Conservation (phyloP, 495 filamentous ascomycete genomes). For the Penicillium egyptiacum region DNA sequence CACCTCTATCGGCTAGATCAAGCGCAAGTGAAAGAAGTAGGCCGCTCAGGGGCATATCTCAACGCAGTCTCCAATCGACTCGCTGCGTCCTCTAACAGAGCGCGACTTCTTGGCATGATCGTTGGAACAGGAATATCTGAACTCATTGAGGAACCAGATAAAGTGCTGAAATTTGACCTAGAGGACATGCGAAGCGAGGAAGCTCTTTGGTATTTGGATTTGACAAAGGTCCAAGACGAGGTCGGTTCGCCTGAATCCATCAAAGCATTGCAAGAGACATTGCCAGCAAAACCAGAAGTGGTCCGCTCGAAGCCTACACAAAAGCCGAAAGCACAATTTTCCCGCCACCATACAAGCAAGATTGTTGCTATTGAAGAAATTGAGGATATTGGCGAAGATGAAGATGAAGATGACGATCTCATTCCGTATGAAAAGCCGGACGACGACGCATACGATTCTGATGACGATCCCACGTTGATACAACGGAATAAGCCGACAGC, state of each 20-base stretch:
- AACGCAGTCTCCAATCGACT: slow-evolving; percentile 84
- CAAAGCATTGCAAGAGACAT: slow-evolving; percentile 14
- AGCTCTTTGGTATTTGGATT: slow-evolving; percentile 71
- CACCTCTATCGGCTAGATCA: slow-evolving; percentile 65
- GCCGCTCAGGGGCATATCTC: slow-evolving; percentile 70
- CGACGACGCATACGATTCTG: slow-evolving; percentile 86
- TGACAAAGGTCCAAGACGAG: slow-evolving; percentile 63
- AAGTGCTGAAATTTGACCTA: slow-evolving; percentile 77
- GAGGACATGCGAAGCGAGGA: slow-evolving; percentile 74
- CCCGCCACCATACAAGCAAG: slow-evolving; percentile 39
- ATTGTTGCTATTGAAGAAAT: slow-evolving; percentile 71
- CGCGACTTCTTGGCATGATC: slow-evolving; percentile 86
- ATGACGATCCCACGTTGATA: slow-evolving; percentile 86
- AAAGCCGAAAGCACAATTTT: slow-evolving; percentile 14
- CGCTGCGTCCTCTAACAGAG: slow-evolving; percentile 67
- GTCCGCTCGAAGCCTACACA: slow-evolving; percentile 15
- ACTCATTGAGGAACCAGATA: slow-evolving; percentile 73
- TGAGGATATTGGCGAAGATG: slow-evolving; percentile 50
- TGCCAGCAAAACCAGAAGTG: slow-evolving; percentile 2
- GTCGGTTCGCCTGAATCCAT: slow-evolving; percentile 60
- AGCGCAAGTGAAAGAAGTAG: slow-evolving; percentile 58
- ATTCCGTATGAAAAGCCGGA: slow-evolving; percentile 86
- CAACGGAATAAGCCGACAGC: slow-evolving; percentile 77
- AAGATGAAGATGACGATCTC: slow-evolving; percentile 65
- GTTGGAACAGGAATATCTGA: slow-evolving; percentile 79